phyloP scores from a whole-genome alignment of 78 protist species.

The Monosiga brevicollis region DNA sequence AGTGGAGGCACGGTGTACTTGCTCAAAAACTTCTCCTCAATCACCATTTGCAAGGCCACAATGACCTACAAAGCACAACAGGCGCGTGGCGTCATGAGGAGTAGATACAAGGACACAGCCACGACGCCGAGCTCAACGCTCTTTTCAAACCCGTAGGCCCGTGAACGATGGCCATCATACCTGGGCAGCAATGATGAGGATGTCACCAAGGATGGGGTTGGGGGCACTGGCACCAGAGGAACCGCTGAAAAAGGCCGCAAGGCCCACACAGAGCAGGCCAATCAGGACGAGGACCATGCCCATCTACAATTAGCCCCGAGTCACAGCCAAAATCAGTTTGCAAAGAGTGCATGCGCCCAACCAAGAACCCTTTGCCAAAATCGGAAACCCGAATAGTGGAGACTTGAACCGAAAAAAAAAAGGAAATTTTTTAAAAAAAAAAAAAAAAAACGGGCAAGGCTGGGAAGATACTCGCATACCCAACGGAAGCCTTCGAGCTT shows the following conservation, averaged over 20 bases:
- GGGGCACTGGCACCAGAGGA: not conserved
- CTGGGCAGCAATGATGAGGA: slow-evolving; percentile 1
- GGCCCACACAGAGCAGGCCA: not conserved
- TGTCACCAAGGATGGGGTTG: not conserved
- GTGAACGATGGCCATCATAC: not conserved
- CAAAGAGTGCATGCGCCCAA: too few relatives aligned
- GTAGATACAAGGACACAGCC: not conserved
- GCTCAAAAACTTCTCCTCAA: not conserved
- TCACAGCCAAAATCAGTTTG: too few relatives aligned
- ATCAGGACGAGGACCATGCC: not conserved
- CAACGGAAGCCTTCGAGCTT: not conserved
- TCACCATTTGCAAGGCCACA: not conserved
- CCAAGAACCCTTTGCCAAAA: too few relatives aligned
- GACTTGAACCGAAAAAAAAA: too few relatives aligned
- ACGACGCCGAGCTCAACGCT: not conserved
- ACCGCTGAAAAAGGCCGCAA: not conserved
- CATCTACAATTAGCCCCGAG: too few relatives aligned
- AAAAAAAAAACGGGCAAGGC: too few relatives aligned
- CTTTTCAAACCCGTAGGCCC: not conserved
- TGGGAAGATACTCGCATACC: too few relatives aligned
- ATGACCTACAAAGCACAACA: not conserved
- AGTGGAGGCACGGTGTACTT: slow-evolving; percentile 1
- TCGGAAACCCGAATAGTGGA: too few relatives aligned
- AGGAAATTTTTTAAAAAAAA: too few relatives aligned
- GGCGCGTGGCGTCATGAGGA: not conserved